Evolutionary conservation across 148 eudicot species (phyloP), one percentile per base, ranked within the genome.

Genomic region (Nepenthes mirabilis): DNA sequence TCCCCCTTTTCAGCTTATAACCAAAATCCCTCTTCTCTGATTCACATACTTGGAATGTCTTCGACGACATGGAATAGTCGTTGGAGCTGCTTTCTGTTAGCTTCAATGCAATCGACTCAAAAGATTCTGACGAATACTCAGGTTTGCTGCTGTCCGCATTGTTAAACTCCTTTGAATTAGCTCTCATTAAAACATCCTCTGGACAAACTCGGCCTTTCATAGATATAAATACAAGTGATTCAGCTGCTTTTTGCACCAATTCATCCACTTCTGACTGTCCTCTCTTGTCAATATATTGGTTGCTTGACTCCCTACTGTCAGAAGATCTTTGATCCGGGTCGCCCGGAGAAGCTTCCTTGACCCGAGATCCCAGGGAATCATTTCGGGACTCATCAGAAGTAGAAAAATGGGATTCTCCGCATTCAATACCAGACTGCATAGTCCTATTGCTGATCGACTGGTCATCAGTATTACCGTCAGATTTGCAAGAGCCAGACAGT

Each of bases 1-100:
- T 80, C 50, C 95, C 95, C 45, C 91, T 69, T 77, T 69, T 84
- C 65, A 77, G 67, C 75, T 76, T 72, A 14, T 69, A 61, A 45
- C 68, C 68, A 47, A 9, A 36, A 36, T 70, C 83, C 68, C 66
- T 84, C 47, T 56, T 70, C 33, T 67, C 75, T 14, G 61, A 37
- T 40, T 50, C 71, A n/a, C 65, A 56, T 33, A 78, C 67, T 55
- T 65, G 66, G 36, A 56, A 70, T 37, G 79, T 70, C 48, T 72
- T 69, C 6, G 95, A 80, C n/a, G 84, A 65, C 47, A 79, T 81
- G 69, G 79, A 74, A 47, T 72, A 70, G 47, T 84, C 86, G 6
- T 78, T 82, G 1, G 59, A 52, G 13, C 56, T 65, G 51, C 65
- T 55, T 47, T 82, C 90, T 47, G 55, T 60, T 45, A 68, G 77